A percentile compares a stretch with the other conserved stretches of the same genome.
Conservation (phyloP, 2,329 filamentous ascomycete species). For the Samsoniella hepiali region DNA sequence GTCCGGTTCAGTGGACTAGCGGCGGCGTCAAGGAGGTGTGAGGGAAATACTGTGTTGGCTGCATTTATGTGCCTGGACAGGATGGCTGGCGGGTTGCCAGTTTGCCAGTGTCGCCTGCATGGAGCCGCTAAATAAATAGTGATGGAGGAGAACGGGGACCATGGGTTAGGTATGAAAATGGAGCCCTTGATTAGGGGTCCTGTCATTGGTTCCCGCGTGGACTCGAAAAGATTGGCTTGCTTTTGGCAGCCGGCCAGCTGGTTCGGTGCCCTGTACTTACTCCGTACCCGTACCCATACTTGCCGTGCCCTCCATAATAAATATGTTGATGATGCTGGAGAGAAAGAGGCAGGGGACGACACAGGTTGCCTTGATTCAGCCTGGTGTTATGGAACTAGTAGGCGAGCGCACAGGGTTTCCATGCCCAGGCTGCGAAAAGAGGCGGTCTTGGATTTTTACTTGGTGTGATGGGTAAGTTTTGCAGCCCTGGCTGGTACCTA, state of each 20-base stretch:
- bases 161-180: neutral
- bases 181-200: slow-evolving; percentile 1
- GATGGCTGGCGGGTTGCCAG: neutral
- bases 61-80: too few species aligned
- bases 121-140: neutral
- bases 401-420: neutral
- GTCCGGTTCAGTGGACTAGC: neutral
- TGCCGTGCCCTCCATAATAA: neutral
- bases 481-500: too few species aligned
- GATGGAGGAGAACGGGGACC: neutral
- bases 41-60: slow-evolving; percentile 3
- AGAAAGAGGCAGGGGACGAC: neutral
- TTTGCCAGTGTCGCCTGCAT: neutral
- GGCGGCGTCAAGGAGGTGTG: neutral
- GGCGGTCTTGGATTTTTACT: neutral
- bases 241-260: neutral
- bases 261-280: too few species aligned
- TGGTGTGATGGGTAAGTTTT: too few species aligned
- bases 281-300: too few species aligned
- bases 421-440: neutral
- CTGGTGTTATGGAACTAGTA: neutral
- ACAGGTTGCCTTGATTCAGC: neutral
- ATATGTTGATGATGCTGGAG: neutral
- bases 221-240: neutral
- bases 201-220: neutral